Evolutionary conservation across 148 eudicot genomes (phyloP).

Genomic region (Spergularia bocconei): DNA sequence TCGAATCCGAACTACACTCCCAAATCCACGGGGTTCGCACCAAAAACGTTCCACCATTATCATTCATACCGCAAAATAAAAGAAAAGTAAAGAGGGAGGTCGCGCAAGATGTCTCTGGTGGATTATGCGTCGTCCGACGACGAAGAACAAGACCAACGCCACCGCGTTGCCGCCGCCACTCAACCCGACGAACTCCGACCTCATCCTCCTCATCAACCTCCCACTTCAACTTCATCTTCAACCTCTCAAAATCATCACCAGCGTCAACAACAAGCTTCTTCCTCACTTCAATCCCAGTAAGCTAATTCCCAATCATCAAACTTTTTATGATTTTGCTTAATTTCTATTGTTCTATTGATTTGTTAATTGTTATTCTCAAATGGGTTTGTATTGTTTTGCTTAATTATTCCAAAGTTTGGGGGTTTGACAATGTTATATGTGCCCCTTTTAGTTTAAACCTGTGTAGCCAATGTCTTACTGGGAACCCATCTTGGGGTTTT

Average conservation of each 20-base stretch:
- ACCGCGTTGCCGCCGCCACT: background rate
- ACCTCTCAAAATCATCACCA: background rate
- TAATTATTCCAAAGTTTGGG: no score
- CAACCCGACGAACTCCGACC: background rate
- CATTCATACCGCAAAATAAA: no score
- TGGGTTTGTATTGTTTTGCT: background rate
- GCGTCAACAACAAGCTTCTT: background rate
- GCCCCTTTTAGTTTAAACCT: no score
- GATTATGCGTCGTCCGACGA: conserved; percentile 34
- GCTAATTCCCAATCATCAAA: background rate
- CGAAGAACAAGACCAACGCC: conserved; percentile 3
- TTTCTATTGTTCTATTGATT: background rate
- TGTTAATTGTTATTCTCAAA: background rate
- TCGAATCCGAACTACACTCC: no score
- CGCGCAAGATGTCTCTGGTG: conserved; percentile 30
- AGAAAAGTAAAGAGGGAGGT: background rate
- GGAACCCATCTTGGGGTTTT: no score
- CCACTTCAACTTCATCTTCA: conserved; percentile 13
- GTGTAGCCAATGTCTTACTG: no score
- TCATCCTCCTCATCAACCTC: conserved; percentile 9
- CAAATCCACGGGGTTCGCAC: no score
- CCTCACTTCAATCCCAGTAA: conserved; percentile 6
- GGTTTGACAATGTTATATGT: no score
- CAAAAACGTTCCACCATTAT: no score
- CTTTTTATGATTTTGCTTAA: background rate